phyloP scores from a whole-genome alignment of 306 rosid species.

The Acacia acuminata region DNA sequence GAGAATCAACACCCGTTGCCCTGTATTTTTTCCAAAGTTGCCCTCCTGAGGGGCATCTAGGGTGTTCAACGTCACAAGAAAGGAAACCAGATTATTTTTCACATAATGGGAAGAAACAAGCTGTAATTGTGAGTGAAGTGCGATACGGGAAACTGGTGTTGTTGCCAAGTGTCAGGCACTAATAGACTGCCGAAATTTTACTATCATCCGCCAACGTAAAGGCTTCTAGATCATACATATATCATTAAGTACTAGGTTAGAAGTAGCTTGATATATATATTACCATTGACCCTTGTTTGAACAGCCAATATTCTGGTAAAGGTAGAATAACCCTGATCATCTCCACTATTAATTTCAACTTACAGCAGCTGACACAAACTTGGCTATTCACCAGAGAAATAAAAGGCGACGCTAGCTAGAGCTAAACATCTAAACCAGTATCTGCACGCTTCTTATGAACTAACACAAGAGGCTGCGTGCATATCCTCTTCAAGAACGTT shows the following conservation, averaged over 20 bases:
- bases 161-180: background rate
- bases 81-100: constrained; percentile 3
- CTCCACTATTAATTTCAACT: constrained; percentile 17
- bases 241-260: constrained; percentile 30
- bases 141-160: background rate
- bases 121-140: background rate
- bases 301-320: constrained; percentile 21
- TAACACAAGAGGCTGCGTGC: constrained; percentile 47
- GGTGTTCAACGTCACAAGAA: background rate
- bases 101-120: constrained; percentile 19
- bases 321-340: constrained; percentile 15
- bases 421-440: background rate
- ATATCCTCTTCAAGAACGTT: constrained; percentile 55
- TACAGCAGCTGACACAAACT: constrained; percentile 17
- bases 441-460: background rate
- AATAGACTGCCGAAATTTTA: constrained; percentile 5
- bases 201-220: background rate
- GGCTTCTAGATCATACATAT: constrained; percentile 25
- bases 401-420: background rate
- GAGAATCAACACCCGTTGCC: constrained; percentile 15
- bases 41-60: background rate
- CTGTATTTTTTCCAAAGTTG: background rate
- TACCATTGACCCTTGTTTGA: constrained; percentile 6
- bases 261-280: constrained; percentile 19
- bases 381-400: background rate